phyloP scores from a whole-genome alignment of 2,329 filamentous ascomycete species.

The Pestalotiopsis sp. region DNA sequence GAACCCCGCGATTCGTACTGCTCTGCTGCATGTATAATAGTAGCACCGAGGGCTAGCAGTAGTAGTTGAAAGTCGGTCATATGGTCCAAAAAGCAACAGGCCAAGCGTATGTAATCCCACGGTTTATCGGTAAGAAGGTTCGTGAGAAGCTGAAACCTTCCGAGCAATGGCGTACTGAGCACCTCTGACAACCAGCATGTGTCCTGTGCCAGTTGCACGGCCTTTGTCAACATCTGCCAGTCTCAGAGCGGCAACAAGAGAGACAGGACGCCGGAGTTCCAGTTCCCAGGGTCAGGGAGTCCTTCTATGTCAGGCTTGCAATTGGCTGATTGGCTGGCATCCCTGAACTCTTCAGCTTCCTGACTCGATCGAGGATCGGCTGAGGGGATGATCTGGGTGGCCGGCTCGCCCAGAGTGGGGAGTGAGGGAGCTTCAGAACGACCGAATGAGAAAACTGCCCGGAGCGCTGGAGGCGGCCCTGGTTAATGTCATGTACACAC shows the following conservation, averaged over 20 bases:
- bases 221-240: not conserved
- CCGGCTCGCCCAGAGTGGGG: not conserved
- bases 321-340: constrained; percentile 17
- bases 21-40: not conserved
- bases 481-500: no score
- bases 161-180: not conserved
- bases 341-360: constrained; percentile 19
- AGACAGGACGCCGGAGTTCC: not conserved
- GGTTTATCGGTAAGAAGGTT: not conserved
- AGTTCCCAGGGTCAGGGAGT: not conserved
- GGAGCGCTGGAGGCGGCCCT: not conserved
- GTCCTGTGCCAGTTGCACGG: not conserved
- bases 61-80: not conserved
- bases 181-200: not conserved
- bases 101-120: not conserved
- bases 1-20: not conserved
- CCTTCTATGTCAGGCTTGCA: not conserved
- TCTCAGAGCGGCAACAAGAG: not conserved
- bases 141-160: not conserved
- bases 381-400: constrained; percentile 5
- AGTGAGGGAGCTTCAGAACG: not conserved
- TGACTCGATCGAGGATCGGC: constrained; percentile 27
- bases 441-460: constrained; percentile 7
- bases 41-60: not conserved
- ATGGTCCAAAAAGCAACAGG: not conserved